These are phyloP conservation scores for Aureobasidium sp. DNA, from an alignment of 2,329 filamentous ascomycete genomes.

Conservation along the genomic window DNA sequence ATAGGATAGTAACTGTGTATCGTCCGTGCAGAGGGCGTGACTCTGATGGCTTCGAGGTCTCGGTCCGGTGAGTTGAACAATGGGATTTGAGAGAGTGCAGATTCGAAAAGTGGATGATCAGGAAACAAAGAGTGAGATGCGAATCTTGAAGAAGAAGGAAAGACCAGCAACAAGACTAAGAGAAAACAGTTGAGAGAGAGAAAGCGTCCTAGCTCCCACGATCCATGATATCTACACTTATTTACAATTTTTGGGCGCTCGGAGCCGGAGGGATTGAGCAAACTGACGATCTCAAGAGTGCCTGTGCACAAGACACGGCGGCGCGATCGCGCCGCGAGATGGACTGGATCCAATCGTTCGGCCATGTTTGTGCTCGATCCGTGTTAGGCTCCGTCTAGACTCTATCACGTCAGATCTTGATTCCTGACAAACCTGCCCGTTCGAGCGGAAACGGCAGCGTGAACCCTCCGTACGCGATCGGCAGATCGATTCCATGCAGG, in stretches of 20 bases:
- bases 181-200: constrained; percentile 6
- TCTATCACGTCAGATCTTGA: constrained; percentile 7
- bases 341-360: not conserved
- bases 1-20: not conserved
- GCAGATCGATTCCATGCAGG: not conserved
- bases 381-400: constrained; percentile 7
- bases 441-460: not conserved
- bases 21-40: not conserved
- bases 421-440: not conserved
- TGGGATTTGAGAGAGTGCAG: not conserved
- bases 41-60: not conserved
- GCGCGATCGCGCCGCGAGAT: constrained; percentile 8
- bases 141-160: not conserved
- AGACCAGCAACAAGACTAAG: not conserved
- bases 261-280: not conserved
- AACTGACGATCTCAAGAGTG: not conserved
- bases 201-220: constrained; percentile 2
- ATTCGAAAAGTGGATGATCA: not conserved
- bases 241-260: not conserved
- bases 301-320: not conserved
- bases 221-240: constrained; percentile 9
- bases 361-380: constrained; percentile 8
- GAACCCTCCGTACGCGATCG: not conserved
- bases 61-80: not conserved
- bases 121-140: not conserved